Percentiles rank a stretch among this genome's conserved stretches.
phyloP scores from a whole-genome alignment of 768 basidiomycete species.

The Tulasnella calospora region DNA sequence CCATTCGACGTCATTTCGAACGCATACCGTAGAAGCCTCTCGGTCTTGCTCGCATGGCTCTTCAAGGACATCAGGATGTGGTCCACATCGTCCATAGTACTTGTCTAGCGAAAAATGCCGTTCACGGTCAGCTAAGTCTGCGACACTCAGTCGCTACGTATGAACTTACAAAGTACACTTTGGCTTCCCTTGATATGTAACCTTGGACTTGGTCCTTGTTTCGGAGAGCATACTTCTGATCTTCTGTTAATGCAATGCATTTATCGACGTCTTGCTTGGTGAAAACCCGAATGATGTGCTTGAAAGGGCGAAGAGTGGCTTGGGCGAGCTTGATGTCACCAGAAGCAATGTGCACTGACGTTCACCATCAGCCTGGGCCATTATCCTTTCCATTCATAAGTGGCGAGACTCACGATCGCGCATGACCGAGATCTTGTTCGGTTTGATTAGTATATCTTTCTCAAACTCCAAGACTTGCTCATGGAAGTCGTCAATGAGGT shows the following conservation, averaged over 20 bases:
- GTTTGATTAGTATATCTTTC: background rate
- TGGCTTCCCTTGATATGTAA: slow-evolving; percentile 1
- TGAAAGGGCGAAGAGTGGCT: background rate
- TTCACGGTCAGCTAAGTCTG: too few relatives aligned
- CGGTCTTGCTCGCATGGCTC: background rate
- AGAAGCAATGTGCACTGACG: slow-evolving; percentile 13
- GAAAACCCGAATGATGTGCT: background rate
- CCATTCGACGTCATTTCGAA: background rate
- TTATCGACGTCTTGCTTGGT: background rate
- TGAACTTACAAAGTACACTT: background rate
- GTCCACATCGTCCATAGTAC: background rate
- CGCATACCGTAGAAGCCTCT: slow-evolving; percentile 4
- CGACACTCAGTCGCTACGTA: background rate
- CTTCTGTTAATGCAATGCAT: slow-evolving; percentile 12
- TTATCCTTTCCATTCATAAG: background rate
- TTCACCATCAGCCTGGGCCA: background rate
- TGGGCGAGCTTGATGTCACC: slow-evolving; percentile 1
- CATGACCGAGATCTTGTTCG: background rate
- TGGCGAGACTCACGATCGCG: slow-evolving; percentile 4
- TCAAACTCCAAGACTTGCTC: slow-evolving; percentile 13
- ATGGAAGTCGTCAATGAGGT: background rate
- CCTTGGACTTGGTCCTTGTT: slow-evolving; percentile 9
- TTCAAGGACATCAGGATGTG: background rate
- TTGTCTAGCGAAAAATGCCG: background rate
- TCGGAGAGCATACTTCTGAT: background rate